Evolutionary conservation across 331 rosid species (phyloP), one percentile per base, ranked within the genome.

Genomic region (Malus hybrid): DNA sequence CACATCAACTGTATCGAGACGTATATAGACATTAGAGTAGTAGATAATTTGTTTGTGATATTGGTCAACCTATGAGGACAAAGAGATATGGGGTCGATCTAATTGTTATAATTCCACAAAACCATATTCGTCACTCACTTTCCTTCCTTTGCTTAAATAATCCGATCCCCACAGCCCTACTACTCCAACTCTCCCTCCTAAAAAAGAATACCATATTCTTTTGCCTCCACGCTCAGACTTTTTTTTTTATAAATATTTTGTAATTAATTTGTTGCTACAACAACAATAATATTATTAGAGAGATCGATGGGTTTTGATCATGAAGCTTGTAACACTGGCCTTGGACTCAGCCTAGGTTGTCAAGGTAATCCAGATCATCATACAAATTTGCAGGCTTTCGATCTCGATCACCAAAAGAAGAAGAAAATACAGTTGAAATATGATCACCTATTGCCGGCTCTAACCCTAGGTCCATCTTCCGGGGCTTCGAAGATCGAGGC

Each of bases 41-140:
- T 46, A 44, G 61, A 39, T 9, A 54, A 83, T 78, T 81, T 79
- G 83, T 79, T 76, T 79, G 54, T 36, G 55, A 7, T 16, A 9
- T 55, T 27, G 78, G 93, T 89, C 97, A 86, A 87, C 95, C 84
- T 81, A 70, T 82, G 78, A 78, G 79, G 85, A 82, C 82, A 86
- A 82, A 80, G 67, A 69, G 63, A 79, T 69, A 80, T 83, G 74
- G 61, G 74, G 27, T 62, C 34, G 42, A 39, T 34, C 63, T 66
- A 72, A 65, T 66, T 55, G 80, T 81, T 73, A 80, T 74, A 64
- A 76, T 82, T 84, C 72, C 76, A 80, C 63, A 82, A 77, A 76
- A 48, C 77, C 20, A 65, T 66, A 69, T 48, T 79, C 79, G 42
- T 33, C 55, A 5, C 14, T 67, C 60, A 42, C 32, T 69, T 36